These are phyloP conservation scores for Syzygium malaccense DNA, from an alignment of 441 rosid species.

Conservation along the genomic window DNA sequence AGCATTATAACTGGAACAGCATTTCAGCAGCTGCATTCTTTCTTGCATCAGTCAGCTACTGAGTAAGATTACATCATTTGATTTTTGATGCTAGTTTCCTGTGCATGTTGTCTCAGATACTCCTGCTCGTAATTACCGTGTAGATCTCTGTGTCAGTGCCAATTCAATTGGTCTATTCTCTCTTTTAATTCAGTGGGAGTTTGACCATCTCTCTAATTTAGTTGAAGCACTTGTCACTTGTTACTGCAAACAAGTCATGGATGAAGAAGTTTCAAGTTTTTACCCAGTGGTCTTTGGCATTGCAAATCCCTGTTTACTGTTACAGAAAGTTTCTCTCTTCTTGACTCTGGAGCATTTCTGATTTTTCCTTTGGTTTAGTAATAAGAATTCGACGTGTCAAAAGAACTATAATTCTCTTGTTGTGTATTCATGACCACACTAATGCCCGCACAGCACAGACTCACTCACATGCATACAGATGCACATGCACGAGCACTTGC, in stretches of 20 bases:
- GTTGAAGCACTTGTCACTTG: background rate
- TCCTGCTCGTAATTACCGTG: background rate
- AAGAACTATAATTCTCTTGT: background rate
- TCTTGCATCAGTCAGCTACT: conserved; percentile 82
- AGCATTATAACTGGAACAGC: conserved; percentile 93
- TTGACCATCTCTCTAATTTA: background rate
- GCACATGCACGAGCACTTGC: background rate
- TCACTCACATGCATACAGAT: background rate
- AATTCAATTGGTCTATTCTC: background rate
- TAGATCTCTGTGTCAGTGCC: background rate
- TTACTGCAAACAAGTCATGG: background rate
- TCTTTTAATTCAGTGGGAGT: background rate
- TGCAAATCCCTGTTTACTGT: background rate
- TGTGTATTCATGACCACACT: background rate
- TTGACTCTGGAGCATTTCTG: background rate
- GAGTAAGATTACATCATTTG: conserved; percentile 37
- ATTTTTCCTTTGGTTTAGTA: background rate
- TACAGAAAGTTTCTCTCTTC: background rate
- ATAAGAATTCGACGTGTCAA: background rate
- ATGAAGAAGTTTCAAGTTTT: background rate
- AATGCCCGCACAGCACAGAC: background rate
- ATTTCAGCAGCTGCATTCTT: conserved; percentile 78
- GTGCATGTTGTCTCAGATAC: background rate
- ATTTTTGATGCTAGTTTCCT: background rate
- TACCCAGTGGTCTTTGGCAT: background rate